Percentiles rank a stretch among this genome's conserved stretches.
Evolutionary conservation across 2,329 filamentous ascomycete genomes (phyloP).

Genomic region (Stagonosporopsis rhizophila): DNA sequence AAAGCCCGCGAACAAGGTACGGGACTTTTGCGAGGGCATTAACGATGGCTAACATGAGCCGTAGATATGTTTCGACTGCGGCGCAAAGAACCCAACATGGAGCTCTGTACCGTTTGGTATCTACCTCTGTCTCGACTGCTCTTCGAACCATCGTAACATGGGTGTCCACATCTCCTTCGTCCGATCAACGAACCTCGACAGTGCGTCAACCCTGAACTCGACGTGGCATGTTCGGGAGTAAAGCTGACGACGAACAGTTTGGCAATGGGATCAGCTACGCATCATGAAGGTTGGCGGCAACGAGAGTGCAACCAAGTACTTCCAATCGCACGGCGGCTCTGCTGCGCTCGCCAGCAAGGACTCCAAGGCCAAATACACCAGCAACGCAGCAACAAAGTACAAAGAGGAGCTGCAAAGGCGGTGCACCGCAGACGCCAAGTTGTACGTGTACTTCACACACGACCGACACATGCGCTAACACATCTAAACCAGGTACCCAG

Average conservation of each 20-base stretch:
- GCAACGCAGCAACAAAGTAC: conserved; percentile 91
- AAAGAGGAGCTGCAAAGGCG: conserved; percentile 94
- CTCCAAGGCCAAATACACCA: conserved; percentile 95
- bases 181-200: conserved; percentile 95
- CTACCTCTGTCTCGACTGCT: conserved; percentile 97
- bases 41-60: conserved; percentile 33
- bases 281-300: conserved; percentile 99
- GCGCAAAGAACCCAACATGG: conserved; percentile 98
- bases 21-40: conserved; percentile 33
- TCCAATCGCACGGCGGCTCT: conserved; percentile 93
- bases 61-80: conserved; percentile 97
- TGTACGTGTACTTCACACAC: conserved; percentile 63
- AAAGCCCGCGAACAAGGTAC: conserved; percentile 92
- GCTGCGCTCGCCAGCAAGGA: conserved; percentile 96
- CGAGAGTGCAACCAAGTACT: conserved; percentile 97
- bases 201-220: conserved; percentile 63
- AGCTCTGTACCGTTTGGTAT: conserved; percentile 97
- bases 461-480: conserved; percentile 29
- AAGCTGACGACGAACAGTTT: conserved; percentile 57
- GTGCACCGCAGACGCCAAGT: conserved; percentile 80
- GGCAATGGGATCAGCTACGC: conserved; percentile 98
- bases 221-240: conserved; percentile 46
- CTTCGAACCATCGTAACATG: conserved; percentile 94
- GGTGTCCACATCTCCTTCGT: conserved; percentile 99
- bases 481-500: conserved; percentile 70